These are phyloP conservation scores for Fusarium armeniacum DNA, from an alignment of 2,329 filamentous ascomycete species.

Conservation along the genomic window DNA sequence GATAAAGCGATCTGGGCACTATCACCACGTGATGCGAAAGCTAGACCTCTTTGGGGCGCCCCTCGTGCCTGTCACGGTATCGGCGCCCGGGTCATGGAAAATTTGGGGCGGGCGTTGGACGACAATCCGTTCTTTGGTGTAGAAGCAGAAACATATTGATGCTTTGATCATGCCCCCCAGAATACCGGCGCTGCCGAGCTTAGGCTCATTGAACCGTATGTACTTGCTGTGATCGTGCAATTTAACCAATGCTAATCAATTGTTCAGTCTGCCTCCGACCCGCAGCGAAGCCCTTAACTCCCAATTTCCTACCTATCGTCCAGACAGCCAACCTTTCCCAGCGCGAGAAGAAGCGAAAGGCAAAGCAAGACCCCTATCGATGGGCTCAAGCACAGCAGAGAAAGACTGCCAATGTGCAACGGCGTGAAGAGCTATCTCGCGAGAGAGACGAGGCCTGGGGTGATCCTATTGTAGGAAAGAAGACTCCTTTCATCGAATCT, in stretches of 20 bases:
- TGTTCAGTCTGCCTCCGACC: conserved; percentile 72
- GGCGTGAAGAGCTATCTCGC: conserved; percentile 76
- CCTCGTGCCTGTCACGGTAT: conserved; percentile 16
- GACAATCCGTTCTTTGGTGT: conserved; percentile 43
- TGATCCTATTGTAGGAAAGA: conserved; percentile 82
- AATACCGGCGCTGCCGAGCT: conserved; percentile 71
- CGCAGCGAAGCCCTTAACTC: conserved; percentile 60
- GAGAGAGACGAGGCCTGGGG: conserved; percentile 76
- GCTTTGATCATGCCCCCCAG: conserved; percentile 74
- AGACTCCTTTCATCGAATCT: conserved; percentile 86
- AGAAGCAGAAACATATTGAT: conserved; percentile 46
- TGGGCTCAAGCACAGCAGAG: conserved; percentile 85
- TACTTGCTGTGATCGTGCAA: background rate
- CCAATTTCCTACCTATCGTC: conserved; percentile 69
- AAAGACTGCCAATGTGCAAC: conserved; percentile 84
- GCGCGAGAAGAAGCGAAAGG: conserved; percentile 74
- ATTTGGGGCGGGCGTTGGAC: conserved; percentile 52
- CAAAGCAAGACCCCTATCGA: conserved; percentile 84
- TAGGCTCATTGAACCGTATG: conserved; percentile 73
- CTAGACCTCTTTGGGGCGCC: conserved; percentile 45
- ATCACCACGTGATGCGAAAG: conserved; percentile 50
- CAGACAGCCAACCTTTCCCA: conserved; percentile 75
- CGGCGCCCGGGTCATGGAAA: conserved; percentile 50
- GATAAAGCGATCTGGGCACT: background rate
- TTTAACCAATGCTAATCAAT: conserved; percentile 47